These are phyloP conservation scores for Penicillium ochrochloron DNA, from an alignment of 495 filamentous ascomycete genomes.

Conservation along the genomic window DNA sequence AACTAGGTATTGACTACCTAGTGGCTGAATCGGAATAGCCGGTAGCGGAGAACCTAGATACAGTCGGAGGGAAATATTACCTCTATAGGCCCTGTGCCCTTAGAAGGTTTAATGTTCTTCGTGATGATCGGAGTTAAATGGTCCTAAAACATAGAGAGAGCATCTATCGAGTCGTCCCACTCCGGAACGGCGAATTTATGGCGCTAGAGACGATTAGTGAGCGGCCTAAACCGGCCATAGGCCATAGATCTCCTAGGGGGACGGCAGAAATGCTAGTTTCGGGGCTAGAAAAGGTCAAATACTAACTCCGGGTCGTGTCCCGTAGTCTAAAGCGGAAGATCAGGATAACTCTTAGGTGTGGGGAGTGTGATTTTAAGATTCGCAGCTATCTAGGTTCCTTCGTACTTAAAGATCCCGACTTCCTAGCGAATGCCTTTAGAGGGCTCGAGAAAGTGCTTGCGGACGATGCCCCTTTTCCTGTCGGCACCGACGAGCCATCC, in stretches of 20 bases:
- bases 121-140: constrained; percentile 14
- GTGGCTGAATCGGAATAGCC: constrained; percentile 45
- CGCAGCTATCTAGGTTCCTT: constrained; percentile 48
- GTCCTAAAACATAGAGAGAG: constrained; percentile 17
- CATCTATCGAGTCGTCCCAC: constrained; percentile 17
- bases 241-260: constrained; percentile 40
- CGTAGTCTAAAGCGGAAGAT: constrained; percentile 48
- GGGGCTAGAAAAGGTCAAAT: constrained; percentile 50
- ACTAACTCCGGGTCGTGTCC: constrained; percentile 47
- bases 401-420: constrained; percentile 31
- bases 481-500: constrained; percentile 49
- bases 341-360: constrained; percentile 46
- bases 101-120: not conserved
- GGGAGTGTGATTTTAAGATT: constrained; percentile 47
- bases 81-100: not conserved
- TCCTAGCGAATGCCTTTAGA: constrained; percentile 29
- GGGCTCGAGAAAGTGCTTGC: constrained; percentile 50
- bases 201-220: constrained; percentile 40
- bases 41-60: constrained; percentile 45
- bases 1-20: constrained; percentile 51
- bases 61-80: constrained; percentile 47
- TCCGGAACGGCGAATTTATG: constrained; percentile 40
- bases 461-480: constrained; percentile 49
- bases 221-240: constrained; percentile 48
- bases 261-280: constrained; percentile 43